Percentiles rank a stretch among this genome's conserved stretches.
These are phyloP conservation scores for Tolypocladium tropicale DNA, from an alignment of 2,329 filamentous ascomycete genomes.

Conservation along the genomic window DNA sequence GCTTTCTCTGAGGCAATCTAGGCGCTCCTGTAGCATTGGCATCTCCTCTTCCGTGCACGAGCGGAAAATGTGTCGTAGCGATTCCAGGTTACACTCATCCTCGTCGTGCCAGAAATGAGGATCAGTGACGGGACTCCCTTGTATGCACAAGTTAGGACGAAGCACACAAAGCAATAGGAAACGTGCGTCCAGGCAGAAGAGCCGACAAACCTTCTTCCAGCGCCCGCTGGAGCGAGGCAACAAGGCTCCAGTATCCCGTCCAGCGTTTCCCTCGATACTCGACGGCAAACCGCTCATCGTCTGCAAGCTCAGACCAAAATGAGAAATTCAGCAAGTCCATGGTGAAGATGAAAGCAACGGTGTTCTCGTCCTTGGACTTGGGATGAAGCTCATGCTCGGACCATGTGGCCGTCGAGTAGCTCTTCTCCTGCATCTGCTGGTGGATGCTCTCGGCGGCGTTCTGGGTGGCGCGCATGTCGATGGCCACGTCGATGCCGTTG, in stretches of 20 bases:
- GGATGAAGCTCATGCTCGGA: conserved; percentile 84
- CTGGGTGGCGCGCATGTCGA: conserved; percentile 76
- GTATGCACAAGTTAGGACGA: not conserved
- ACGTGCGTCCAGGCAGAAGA: not conserved
- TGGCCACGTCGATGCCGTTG: conserved; percentile 84
- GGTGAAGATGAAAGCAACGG: conserved; percentile 87
- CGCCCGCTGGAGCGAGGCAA: conserved; percentile 77
- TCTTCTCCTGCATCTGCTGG: conserved; percentile 69
- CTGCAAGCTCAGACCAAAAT: conserved; percentile 74
- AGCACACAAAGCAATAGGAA: not conserved
- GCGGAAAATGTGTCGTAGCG: conserved; percentile 69
- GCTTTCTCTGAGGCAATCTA: conserved; percentile 73
- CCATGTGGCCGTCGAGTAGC: conserved; percentile 81
- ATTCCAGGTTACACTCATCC: conserved; percentile 63
- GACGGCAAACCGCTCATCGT: conserved; percentile 68
- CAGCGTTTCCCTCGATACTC: conserved; percentile 72
- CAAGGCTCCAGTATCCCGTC: conserved; percentile 94
- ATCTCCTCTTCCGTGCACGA: conserved; percentile 81
- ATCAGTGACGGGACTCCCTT: conserved; percentile 79
- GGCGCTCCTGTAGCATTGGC: conserved; percentile 68
- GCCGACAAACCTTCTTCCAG: conserved; percentile 61
- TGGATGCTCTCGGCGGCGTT: conserved; percentile 72
- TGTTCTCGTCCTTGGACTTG: conserved; percentile 65
- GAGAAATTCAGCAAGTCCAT: conserved; percentile 97
- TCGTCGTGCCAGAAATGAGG: conserved; percentile 78